A percentile compares a stretch with the other conserved stretches of the same genome.
phyloP scores from a whole-genome alignment of 768 basidiomycete species.

The Collybiopsis confluens region DNA sequence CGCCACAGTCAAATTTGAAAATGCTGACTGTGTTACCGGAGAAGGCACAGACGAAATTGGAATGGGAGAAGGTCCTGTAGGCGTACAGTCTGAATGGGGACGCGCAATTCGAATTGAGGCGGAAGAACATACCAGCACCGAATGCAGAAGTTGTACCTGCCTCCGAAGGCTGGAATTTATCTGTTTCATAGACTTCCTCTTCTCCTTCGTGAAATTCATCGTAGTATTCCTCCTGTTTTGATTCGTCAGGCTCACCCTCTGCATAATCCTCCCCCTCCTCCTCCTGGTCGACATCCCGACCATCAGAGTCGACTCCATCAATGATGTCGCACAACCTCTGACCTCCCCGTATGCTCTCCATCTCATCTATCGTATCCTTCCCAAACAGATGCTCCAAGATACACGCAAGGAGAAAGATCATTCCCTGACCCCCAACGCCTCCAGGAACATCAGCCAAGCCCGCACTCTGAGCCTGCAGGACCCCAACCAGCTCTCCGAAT shows the following conservation, averaged over 20 bases:
- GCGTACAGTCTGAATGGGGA: no score
- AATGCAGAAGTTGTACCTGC: neutral
- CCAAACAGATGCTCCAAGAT: conserved; percentile 85
- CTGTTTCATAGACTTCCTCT: conserved; percentile 19
- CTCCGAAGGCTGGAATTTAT: conserved; percentile 7
- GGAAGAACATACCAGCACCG: conserved; percentile 9
- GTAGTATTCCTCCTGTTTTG: conserved; percentile 7
- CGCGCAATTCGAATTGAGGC: no score
- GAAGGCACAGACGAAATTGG: conserved; percentile 6
- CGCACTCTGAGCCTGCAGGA: conserved; percentile 35
- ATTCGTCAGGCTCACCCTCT: conserved; percentile 14
- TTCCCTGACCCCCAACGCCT: conserved; percentile 61
- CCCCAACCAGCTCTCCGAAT: conserved; percentile 56
- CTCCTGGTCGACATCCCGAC: conserved; percentile 13
- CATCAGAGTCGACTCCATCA: conserved; percentile 44
- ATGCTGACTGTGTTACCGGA: conserved; percentile 28
- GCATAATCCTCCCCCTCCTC: conserved; percentile 14
- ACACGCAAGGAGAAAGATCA: conserved; percentile 88
- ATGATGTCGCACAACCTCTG: conserved; percentile 61
- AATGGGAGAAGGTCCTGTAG: conserved; percentile 12
- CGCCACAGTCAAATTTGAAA: conserved; percentile 32
- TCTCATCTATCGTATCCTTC: conserved; percentile 72
- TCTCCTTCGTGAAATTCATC: conserved; percentile 15
- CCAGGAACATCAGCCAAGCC: neutral
- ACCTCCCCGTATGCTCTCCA: conserved; percentile 59